Evolutionary conservation across 2,329 filamentous ascomycete species (phyloP), one percentile per base, ranked within the genome.

Genomic region (Teratosphaeria pseudoeucalypti): DNA sequence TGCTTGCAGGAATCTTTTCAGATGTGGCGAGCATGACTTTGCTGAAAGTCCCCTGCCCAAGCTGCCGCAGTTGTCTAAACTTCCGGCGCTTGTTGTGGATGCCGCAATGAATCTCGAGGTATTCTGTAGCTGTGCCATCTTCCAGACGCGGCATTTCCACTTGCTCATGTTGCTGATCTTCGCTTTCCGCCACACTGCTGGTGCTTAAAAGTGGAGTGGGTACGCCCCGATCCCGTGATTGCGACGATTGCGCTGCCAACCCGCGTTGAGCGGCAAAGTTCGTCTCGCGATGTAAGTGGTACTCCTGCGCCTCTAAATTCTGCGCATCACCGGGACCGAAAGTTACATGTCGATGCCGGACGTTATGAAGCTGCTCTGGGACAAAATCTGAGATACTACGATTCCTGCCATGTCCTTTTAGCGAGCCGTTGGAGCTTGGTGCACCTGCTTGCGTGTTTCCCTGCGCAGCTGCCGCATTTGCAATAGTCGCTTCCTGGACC

Each of bases 31-130:
- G 79, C 76, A 95, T 87, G 23, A 99, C 94, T 69, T 89, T 89
- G 72, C 92, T 96, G 73, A 99, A 99, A 0, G 94, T 96, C 43
- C 94, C 94, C 68, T 96, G 90, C 5, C 94, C 94, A 6, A 99
- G 81, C 64, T 86, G 78, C 60, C 89, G 87, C 47, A 99, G 76
- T 12, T 87, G 88, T 65, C 89, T 84, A 85, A 94, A 99, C 59
- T 87, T 84, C 23, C 84, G 80, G 71, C 92, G 91, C 64, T 32
- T 89, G 69, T 91, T 94, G 63, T 85, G 85, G 65, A 91, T 70
- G 55, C 76, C 76, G 54, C 75, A 75, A 54, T 78, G 76, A 57
- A 78, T 76, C 34, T 74, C 74, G n/a, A 79, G 71, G 66, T 76
- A 77, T 55, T 77, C 71, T 37, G 66, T 62, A 23, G 61, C 62